Base-by-base conservation (phyloP, 2,329 filamentous ascomycete species). In the Phialocephala subalpina region DNA sequence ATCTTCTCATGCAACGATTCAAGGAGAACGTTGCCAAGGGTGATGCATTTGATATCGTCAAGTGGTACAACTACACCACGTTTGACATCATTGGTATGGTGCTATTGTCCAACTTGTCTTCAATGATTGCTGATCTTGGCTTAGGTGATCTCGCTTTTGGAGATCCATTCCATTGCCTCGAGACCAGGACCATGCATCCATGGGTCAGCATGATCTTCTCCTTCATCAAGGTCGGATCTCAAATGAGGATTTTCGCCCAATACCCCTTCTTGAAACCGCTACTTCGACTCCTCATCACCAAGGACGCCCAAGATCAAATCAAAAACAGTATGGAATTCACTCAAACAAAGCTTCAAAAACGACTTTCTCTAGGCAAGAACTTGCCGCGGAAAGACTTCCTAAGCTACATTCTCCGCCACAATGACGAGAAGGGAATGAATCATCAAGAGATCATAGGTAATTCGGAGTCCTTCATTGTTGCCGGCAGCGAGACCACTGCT, bases 51-150 rank as follows among this genome's bases (percentile, higher is more conserved):
- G 20, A 55, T 16, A 33, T 55, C 18, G 52, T 55, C 29, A 35
- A 55, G 27, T 67, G 57, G 45, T 53, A 56, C n/a, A 79, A 71
- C 74, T 79, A 67, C 36, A 73, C 72, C 0, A 79, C 79, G 0
- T 81, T 82, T 64, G 77, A 80, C 56, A 73, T 80, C 22, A 75
- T 78, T 36, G 29, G 29, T 33, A 33, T 33, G 29, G 29, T 33
- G 29, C 9, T 9, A 33, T 33, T 33, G 29, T 33, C 29, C 29
- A 5, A 33, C 9, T 33, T 9, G 29, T 33, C 29, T 33, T 33
- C 29, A 33, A 33, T 33, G 29, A 33, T 5, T 33, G 29, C 29
- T 33, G 29, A 33, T 33, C 29, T 33, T 33, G 29, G 4, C 29
- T 9, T 33, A 33, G 73, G 75, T 4, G 76, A 80, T 38, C 69